Evolutionary conservation across 768 basidiomycete genomes (phyloP), one percentile per base, ranked within the genome.

Genomic region (Trametes cingulata): DNA sequence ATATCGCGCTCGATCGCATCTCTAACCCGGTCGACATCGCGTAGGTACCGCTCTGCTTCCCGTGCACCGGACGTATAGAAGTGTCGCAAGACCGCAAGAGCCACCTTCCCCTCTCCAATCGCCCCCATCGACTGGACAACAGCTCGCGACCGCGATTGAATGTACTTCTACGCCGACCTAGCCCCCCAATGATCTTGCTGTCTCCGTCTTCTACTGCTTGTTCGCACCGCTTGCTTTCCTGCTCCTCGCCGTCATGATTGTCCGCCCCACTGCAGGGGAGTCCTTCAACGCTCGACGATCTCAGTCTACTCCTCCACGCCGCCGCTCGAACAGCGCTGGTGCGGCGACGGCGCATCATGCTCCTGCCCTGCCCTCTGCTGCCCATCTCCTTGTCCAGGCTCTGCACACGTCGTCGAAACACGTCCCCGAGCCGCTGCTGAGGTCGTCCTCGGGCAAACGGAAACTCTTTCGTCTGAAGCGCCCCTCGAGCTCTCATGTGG

Each of bases 391-490:
- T 6, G 43, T 49, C 36, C 53, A 57, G 48, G 56, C 53, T 13
- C 39, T 50, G 22, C 51, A 46, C 19, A 35, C 45, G 27, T 41
- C 58, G 20, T 58, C 49, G 17, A 42, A 35, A n/a, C 61, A 53
- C 6, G 6, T 20, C 29, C 40, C 37, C 1, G 43, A 58, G 14
- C 22, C 60, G 27, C 42, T 53, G 52, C 42, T 55, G 8, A 59
- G 55, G 53, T 48, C 61, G 41, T 35, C 42, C 24, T 55, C 57
- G 12, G 60, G 55, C 50, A 63, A 62, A 40, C 64, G 64, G n/a
- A 64, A 53, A 47, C 36, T 62, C 27, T 60, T 65, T 42, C 67
- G 64, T 22, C 58, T 68, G 35, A 65, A 61, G 43, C 65, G 67
- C 15, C 65, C 65, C 36, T 61, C 63, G 17, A 58, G 61, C 57